Base-by-base conservation (phyloP, 345 rosid species). In the Rhizophora apiculata region DNA sequence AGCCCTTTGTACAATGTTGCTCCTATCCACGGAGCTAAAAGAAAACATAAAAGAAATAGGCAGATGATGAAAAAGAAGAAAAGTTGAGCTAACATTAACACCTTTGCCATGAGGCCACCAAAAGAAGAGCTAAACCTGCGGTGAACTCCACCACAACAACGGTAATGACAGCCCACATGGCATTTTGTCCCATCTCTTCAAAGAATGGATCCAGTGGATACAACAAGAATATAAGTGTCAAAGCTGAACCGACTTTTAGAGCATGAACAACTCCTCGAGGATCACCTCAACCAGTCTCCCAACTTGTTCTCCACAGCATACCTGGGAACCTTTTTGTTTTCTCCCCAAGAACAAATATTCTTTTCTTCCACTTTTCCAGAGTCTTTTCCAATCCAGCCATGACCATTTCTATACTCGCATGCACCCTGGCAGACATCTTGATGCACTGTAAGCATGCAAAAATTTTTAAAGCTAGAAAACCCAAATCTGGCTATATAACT, bases 91-190 rank as follows among this genome's bases (percentile, higher is more conserved):
- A 30, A 39, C 20, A 43, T n/a, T 39, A 6, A 24, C 20, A 22
- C 3, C 22, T 13, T 22, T 11, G 27, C 2, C 39, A 63, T 15
- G 6, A 51, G 20, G 26, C 13, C 8, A 30, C 5, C 52, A 10
- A 3, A 27, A 2, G 3, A 51, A 65, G 18, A 6, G n/a, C 30
- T 29, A 55, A 8, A 87, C 97, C 97, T 6, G 85, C 90, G 31
- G 92, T 86, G 68, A 86, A 92, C 81, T 89, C 97, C 2, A 89
- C 85, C 58, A 89, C 96, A 22, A 92, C 93, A 37, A 89, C 96
- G n/a, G 97, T 89, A 92, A 89, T 79, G 70, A 88, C 92, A 18
- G 96, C 90, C 96, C 97, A 87, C 6, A 89, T 87, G 32, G 96
- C 88, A 75, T 58, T 84, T 11, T 63, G 69, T 8, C 96, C 97